Evolutionary conservation across 2,329 filamentous ascomycete species (phyloP), one percentile per base, ranked within the genome.

Genomic region (Knufia petricola): DNA sequence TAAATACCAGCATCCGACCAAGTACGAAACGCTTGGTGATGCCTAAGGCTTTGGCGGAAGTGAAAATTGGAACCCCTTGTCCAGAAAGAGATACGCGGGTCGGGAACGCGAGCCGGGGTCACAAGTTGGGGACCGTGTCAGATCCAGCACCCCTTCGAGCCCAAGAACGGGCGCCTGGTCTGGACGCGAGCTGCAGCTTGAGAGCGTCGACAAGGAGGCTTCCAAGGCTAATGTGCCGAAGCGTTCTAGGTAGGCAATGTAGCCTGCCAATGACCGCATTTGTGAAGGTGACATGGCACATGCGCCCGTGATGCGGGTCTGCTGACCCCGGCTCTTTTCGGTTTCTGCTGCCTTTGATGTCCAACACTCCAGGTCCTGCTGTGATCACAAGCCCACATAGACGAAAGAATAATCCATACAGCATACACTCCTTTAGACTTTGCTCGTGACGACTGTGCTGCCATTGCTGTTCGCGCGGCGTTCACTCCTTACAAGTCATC

Each of bases 351-450:
- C 40, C 21, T 43, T 32, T 30, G 12, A 38, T 31, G 38, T 28
- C 40, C 38, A 32, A 32, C 38, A n/a, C n/a, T n/a, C n/a, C n/a
- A n/a, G n/a, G n/a, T n/a, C 23, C 21, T 21, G 30, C 36, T 44
- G 26, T 39, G 40, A 23, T 38, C 46, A 49, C 38, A 49, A 34
- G 38, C 46, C 46, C 36, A 47, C 32, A 31, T 26, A 32, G 12
- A 36, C n/a, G 9, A 39, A 50, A 48, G 46, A 41, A 49, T 50
- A 30, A 32, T 44, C 32, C 19, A 44, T 40, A 24, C 37, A 44
- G n/a, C 41, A 44, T 21, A 44, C 41, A 17, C 41, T 44, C 41
- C 24, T 42, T 44, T 44, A 31, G 24, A 44, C 21, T n/a, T 36
- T n/a, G 32, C 9, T 36, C 6, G 32, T n/a, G 32, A 36, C 32